A percentile compares a stretch with the other conserved stretches of the same genome.
Evolutionary conservation across 2,329 filamentous ascomycete genomes (phyloP).

Genomic region (Aspergillus quadrilineatus): DNA sequence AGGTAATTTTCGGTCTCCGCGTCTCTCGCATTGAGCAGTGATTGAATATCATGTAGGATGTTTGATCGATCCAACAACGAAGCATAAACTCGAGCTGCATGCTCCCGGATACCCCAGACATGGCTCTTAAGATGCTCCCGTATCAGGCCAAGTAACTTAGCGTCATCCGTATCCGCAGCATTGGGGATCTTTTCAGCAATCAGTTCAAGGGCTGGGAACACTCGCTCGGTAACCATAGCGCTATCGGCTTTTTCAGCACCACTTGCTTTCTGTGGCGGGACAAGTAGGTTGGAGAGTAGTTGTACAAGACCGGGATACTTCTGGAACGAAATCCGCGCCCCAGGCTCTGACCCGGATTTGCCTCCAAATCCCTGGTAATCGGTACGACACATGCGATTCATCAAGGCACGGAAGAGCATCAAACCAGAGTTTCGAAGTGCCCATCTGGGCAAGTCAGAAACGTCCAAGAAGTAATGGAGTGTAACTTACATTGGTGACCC

Average conservation of each 20-base stretch:
- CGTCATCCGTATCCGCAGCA: slow-evolving; percentile 32
- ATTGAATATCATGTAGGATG: slow-evolving; percentile 31
- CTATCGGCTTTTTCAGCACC: slow-evolving; percentile 24
- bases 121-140: slow-evolving; percentile 41
- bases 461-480: not conserved
- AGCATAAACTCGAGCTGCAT: slow-evolving; percentile 46
- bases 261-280: slow-evolving; percentile 21
- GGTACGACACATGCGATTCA: slow-evolving; percentile 60
- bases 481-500: slow-evolving; percentile 68
- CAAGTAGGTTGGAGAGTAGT: slow-evolving; percentile 38
- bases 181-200: slow-evolving; percentile 45
- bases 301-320: slow-evolving; percentile 42
- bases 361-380: slow-evolving; percentile 51
- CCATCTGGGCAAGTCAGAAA: slow-evolving; percentile 59
- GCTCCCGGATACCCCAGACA: slow-evolving; percentile 48
- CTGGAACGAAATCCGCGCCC: slow-evolving; percentile 40
- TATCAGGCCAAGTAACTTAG: slow-evolving; percentile 34
- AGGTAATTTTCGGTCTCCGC: slow-evolving; percentile 35
- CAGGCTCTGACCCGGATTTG: slow-evolving; percentile 45
- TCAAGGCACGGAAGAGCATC: slow-evolving; percentile 81
- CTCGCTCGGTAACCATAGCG: slow-evolving; percentile 40
- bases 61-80: slow-evolving; percentile 35
- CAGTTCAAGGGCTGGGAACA: slow-evolving; percentile 49
- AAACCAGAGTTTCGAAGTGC: slow-evolving; percentile 91
- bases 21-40: slow-evolving; percentile 24